A percentile compares a stretch with the other conserved stretches of the same genome.
These are phyloP conservation scores for Candida silvatica DNA, from an alignment of 805 yeast species.

Conservation along the genomic window DNA sequence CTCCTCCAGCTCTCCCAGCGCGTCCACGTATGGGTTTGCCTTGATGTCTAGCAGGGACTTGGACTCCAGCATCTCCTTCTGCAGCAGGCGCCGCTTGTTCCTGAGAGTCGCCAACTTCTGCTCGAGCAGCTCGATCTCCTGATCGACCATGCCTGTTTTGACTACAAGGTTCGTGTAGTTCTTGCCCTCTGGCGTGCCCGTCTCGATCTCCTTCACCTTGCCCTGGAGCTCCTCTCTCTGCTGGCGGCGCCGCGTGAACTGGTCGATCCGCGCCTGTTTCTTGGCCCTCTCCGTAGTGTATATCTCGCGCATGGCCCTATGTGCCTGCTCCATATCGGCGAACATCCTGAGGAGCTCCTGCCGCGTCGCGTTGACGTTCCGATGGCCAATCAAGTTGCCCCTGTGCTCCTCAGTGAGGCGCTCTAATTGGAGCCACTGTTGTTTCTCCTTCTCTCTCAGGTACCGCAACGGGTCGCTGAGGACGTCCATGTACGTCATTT, in stretches of 20 bases:
- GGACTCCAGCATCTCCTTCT: constrained; percentile 33
- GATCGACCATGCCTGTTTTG: constrained; percentile 25
- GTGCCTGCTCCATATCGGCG: constrained; percentile 30
- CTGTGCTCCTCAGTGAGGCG: constrained; percentile 19
- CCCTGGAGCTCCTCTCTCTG: constrained; percentile 26
- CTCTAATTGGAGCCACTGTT: constrained; percentile 12
- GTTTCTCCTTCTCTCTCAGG: constrained; percentile 22
- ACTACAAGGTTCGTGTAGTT: constrained; percentile 29
- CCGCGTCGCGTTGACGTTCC: constrained; percentile 23
- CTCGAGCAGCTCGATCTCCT: constrained; percentile 32
- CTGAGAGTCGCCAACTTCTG: constrained; percentile 24
- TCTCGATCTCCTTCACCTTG: constrained; percentile 31
- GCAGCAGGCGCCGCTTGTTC: constrained; percentile 26
- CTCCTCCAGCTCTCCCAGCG: constrained; percentile 16
- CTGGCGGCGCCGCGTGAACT: constrained; percentile 32
- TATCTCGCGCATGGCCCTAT: constrained; percentile 36
- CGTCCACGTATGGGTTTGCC: constrained; percentile 34
- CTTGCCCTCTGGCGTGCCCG: constrained; percentile 31
- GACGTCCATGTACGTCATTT: constrained; percentile 6
- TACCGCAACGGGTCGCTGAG: constrained; percentile 24
- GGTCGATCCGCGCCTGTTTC: neutral
- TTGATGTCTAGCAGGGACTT: constrained; percentile 43
- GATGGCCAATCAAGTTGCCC: constrained; percentile 27
- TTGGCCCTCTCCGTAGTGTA: constrained; percentile 29
- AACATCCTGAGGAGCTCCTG: constrained; percentile 21